These are phyloP conservation scores for Dunaliella sp. DNA, from an alignment of 139 green algal genomes.

Conservation along the genomic window DNA sequence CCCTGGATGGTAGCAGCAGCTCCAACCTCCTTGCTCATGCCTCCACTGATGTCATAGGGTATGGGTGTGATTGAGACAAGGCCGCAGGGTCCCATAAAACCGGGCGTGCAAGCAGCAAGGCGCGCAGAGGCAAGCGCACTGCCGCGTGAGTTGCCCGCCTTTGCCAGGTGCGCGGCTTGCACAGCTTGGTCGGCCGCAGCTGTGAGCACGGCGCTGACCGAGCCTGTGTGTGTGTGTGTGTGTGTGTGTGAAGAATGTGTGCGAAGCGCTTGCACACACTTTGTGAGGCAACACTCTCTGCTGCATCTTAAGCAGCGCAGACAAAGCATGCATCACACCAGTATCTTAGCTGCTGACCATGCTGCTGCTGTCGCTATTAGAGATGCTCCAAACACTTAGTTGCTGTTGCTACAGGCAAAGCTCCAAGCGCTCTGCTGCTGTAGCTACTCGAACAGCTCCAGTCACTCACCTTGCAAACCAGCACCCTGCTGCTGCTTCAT, in stretches of 20 bases:
- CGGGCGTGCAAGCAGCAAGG: background rate
- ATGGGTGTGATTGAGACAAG: background rate
- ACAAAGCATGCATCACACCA: no score
- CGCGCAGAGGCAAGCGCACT: background rate
- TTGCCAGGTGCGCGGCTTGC: background rate
- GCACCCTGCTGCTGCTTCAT: background rate
- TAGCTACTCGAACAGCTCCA: no score
- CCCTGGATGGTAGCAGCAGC: no score
- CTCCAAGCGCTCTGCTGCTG: no score
- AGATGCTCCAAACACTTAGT: no score
- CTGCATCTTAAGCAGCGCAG: no score
- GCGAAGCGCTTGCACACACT: background rate
- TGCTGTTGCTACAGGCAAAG: no score
- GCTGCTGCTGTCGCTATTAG: no score
- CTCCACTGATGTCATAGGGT: no score
- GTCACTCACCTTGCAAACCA: background rate
- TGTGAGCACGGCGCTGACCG: background rate
- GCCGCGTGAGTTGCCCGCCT: background rate
- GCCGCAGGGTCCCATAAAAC: constrained; percentile 8
- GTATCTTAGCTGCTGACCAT: no score
- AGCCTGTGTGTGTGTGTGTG: background rate
- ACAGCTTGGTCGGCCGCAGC: background rate
- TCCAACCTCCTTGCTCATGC: no score
- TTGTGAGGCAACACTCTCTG: no score
- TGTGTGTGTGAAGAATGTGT: background rate